Percentiles rank a stretch among this genome's conserved stretches.
These are phyloP conservation scores for Stygiomarasmius scandens DNA, from an alignment of 1,284 basidiomycete species.

Conservation along the genomic window DNA sequence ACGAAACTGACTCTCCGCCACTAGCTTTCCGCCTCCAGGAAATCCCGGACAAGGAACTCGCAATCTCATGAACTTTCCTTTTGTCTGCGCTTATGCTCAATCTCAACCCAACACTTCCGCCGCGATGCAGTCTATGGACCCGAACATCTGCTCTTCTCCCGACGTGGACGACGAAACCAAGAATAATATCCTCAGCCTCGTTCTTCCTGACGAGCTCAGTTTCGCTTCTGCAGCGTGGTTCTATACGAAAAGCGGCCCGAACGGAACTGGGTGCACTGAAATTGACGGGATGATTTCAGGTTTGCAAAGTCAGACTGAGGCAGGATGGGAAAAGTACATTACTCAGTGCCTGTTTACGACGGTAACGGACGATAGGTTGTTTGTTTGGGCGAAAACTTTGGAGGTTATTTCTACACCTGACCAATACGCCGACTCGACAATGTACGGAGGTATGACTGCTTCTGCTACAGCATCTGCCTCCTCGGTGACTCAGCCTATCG, in stretches of 20 bases:
- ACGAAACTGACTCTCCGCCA: not conserved
- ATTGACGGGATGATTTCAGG: constrained; percentile 21
- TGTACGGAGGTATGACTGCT: no score
- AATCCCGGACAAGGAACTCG: constrained; percentile 30
- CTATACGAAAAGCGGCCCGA: constrained; percentile 21
- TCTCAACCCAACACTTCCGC: constrained; percentile 20
- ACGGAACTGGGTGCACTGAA: constrained; percentile 16
- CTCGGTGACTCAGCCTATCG: no score
- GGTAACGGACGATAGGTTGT: constrained; percentile 21
- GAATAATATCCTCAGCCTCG: constrained; percentile 24
- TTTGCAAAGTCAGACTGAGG: constrained; percentile 19
- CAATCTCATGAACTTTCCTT: constrained; percentile 28
- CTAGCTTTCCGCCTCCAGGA: constrained; percentile 20
- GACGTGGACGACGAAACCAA: constrained; percentile 12
- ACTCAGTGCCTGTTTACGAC: constrained; percentile 25
- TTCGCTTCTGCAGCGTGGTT: constrained; percentile 30
- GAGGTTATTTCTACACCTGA: constrained; percentile 7
- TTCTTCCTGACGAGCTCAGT: constrained; percentile 25
- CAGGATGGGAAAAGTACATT: constrained; percentile 25
- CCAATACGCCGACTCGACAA: no score
- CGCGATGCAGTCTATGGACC: constrained; percentile 19
- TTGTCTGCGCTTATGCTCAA: constrained; percentile 26
- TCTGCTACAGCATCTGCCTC: no score
- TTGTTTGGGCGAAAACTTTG: constrained; percentile 18
- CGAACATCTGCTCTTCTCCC: not conserved